Evolutionary conservation across 2,329 filamentous ascomycete species (phyloP).

Genomic region (Cladosporium colombiae): DNA sequence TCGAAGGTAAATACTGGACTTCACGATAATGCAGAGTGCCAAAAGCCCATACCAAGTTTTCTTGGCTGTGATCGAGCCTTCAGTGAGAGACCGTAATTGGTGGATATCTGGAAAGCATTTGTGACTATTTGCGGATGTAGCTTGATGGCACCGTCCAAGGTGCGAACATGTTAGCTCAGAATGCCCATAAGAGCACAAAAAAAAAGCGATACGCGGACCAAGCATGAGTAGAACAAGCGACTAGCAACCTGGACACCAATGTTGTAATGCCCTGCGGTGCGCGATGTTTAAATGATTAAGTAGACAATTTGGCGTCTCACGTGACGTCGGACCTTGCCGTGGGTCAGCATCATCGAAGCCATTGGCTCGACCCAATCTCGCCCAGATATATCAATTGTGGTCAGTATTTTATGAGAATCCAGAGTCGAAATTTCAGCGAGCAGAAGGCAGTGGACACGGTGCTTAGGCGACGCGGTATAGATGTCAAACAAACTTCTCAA

Average conservation of each 20-base stretch:
- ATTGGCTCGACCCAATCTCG: conserved; percentile 3
- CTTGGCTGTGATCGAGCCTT: neutral
- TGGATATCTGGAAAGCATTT: neutral
- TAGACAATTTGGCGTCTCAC: neutral
- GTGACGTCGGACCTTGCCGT: conserved; percentile 8
- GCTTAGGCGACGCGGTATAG: neutral
- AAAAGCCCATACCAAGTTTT: neutral
- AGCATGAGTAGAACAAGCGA: neutral
- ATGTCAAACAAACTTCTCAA: conserved; percentile 13
- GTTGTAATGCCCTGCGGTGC: neutral
- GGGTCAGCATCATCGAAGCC: conserved; percentile 17
- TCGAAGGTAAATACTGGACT: conserved; percentile 17
- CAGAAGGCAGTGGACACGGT: too few species aligned
- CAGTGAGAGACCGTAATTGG: neutral
- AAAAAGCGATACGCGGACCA: neutral
- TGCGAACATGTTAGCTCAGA: neutral
- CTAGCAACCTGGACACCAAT: neutral
- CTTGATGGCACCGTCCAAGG: too few species aligned
- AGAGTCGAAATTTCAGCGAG: neutral
- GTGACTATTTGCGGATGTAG: neutral
- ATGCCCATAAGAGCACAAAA: neutral
- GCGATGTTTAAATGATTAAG: neutral
- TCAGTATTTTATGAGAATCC: neutral
- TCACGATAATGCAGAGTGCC: conserved; percentile 1
- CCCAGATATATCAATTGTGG: neutral